Base-by-base conservation (phyloP, 1,284 basidiomycete species). In the Ganoderma boninense region DNA sequence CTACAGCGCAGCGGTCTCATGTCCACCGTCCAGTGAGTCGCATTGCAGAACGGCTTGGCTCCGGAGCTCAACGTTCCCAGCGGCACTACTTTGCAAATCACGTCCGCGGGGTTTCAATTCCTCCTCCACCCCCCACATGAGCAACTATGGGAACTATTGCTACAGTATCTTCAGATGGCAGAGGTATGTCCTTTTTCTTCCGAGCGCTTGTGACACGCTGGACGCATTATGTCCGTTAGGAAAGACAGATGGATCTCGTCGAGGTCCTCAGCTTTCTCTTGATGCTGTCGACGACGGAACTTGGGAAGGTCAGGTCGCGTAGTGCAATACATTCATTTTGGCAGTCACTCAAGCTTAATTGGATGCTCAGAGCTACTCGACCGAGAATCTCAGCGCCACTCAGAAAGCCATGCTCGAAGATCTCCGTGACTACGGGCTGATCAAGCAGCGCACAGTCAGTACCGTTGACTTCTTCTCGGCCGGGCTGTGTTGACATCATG, bases 31-130 rank as follows among this genome's bases (percentile, higher is more conserved):
- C 85, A 88, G 92, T 92, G 77, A 78, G 87, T 70, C 10, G 54
- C 46, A 38, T 13, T 46, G 23, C 60, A 59, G 7, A 20, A 23
- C 57, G 35, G 52, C 49, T 54, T 56, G 18, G 29, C 16, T 5
- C 62, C 62, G 42, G 32, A 38, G 61, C 66, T 65, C n/a, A 61
- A 23, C 64, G 64, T 73, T 57, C 69, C 75, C 69, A 90, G 88
- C 75, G 84, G 88, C 75, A 81, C 84, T 76, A 76, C 86, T 79
- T 84, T 91, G 67, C 92, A 92, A 74, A 99, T 99, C 81, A 99
- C 97, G 14, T 98, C 97, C 14, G 87, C 92, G 56, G 98, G 98
- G 13, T 99, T 99, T 80, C 97, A 99, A 79, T 99, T 99, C 80
- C 87, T 99, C 66, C 87, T 99, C 29, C 94, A 98, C 79, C 93